Evolutionary conservation across 2,329 filamentous ascomycete genomes (phyloP).

Genomic region (Didymella exigua): DNA sequence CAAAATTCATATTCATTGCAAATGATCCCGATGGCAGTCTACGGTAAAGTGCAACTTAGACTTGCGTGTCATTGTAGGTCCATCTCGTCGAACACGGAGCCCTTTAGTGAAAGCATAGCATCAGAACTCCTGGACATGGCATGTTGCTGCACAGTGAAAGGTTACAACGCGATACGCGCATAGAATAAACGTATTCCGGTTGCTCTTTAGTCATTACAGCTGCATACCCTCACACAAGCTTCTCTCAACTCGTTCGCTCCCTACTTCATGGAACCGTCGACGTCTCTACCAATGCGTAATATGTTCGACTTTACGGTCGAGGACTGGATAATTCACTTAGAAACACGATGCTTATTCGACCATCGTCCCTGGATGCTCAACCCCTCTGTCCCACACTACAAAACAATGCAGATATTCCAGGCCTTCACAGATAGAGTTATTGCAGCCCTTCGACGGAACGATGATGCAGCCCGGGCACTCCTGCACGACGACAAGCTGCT

Average conservation of each 20-base stretch:
- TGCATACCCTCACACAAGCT: background rate
- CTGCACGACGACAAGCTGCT: background rate
- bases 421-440: conserved; percentile 5
- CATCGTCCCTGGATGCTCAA: background rate
- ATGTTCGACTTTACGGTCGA: background rate
- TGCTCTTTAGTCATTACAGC: background rate
- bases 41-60: too few species aligned
- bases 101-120: background rate
- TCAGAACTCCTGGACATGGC: background rate
- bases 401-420: conserved; percentile 10
- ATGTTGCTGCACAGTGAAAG: background rate
- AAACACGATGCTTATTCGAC: background rate
- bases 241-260: background rate
- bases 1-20: background rate
- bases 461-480: background rate
- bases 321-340: background rate
- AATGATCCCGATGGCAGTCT: too few species aligned
- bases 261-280: background rate
- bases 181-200: background rate
- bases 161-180: background rate
- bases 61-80: too few species aligned
- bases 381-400: conserved; percentile 1
- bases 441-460: background rate
- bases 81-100: background rate
- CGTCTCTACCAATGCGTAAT: too few species aligned